phyloP scores from a whole-genome alignment of 192 early-diverging fungal genomes.

The Backusella liffmaniae region DNA sequence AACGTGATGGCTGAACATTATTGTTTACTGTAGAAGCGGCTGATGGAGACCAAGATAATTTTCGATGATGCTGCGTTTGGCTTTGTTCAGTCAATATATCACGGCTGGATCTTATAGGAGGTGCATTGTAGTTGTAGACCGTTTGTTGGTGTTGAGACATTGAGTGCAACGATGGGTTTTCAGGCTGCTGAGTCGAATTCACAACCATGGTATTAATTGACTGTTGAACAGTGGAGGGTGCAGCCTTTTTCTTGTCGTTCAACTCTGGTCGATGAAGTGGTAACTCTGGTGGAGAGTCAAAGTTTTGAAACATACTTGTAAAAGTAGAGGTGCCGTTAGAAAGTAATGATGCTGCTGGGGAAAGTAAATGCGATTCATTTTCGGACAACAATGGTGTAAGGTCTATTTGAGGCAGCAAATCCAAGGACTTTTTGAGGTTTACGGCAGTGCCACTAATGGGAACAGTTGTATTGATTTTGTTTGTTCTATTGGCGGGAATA shows the following conservation, averaged over 20 bases:
- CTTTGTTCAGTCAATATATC: conserved; percentile 1
- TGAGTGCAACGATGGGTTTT: background rate
- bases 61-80: background rate
- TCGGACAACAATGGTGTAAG: background rate
- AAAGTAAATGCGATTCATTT: conserved; percentile 8
- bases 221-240: background rate
- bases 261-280: background rate
- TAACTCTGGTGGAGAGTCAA: background rate
- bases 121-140: background rate
- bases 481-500: background rate
- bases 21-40: background rate
- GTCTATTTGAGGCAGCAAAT: background rate
- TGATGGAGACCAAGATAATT: background rate
- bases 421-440: background rate
- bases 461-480: background rate
- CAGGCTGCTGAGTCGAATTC: background rate
- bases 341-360: background rate
- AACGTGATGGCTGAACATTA: background rate
- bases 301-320: background rate
- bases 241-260: background rate
- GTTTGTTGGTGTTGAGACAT: background rate
- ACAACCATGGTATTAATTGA: background rate
- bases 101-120: background rate
- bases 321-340: background rate
- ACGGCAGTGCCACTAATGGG: background rate